A percentile compares a stretch with the other conserved stretches of the same genome.
These are phyloP conservation scores for Microbotryomycetes sp. DNA, from an alignment of 1,284 basidiomycete species.

Conservation along the genomic window DNA sequence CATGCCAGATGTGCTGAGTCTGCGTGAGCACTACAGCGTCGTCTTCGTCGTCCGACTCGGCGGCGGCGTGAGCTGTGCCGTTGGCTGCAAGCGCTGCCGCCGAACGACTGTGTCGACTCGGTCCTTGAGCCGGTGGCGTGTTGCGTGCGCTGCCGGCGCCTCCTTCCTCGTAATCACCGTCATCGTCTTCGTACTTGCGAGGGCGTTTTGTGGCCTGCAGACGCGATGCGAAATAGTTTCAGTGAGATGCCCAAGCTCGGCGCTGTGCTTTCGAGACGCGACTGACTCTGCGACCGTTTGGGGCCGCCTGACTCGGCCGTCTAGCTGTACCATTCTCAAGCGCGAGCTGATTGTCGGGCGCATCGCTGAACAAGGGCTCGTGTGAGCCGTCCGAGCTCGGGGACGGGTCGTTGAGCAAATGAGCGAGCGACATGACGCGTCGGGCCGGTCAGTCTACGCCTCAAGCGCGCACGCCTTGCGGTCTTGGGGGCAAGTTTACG, in stretches of 20 bases:
- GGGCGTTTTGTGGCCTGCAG: background rate
- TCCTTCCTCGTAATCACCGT: constrained; percentile 1
- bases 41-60: constrained; percentile 26
- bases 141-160: background rate
- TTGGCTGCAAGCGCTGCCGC: background rate
- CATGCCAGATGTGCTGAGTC: constrained; percentile 30
- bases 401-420: background rate
- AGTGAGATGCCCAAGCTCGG: background rate
- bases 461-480: no score
- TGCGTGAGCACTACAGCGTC: constrained; percentile 18
- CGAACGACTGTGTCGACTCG: background rate
- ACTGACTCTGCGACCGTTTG: background rate
- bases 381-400: background rate
- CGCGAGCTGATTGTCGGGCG: background rate
- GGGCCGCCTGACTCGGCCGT: no score
- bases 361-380: background rate
- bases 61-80: background rate
- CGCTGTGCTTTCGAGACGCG: background rate
- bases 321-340: background rate
- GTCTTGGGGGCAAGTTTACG: no score
- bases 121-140: background rate
- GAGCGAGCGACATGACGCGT: background rate
- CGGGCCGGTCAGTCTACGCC: no score
- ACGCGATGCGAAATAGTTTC: background rate
- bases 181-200: constrained; percentile 11